Conservation (phyloP, 2,329 filamentous ascomycete genomes). For the Aspergillus hiratsukae region DNA sequence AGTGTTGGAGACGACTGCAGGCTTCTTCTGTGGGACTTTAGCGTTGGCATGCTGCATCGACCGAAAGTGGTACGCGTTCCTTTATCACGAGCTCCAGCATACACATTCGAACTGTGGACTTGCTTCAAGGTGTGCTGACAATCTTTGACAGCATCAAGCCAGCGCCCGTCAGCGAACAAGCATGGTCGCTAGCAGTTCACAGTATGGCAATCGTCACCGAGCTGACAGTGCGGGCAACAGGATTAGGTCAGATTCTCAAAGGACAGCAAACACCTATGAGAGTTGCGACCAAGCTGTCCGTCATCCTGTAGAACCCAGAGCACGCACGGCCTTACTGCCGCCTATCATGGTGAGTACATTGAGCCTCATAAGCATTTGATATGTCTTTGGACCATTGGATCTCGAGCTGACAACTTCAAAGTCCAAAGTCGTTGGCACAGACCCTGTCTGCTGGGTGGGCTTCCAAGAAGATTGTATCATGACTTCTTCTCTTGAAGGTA, state of each 20-base stretch:
- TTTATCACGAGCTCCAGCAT: background rate
- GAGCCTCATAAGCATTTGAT: background rate
- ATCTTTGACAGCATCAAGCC: conserved; percentile 26
- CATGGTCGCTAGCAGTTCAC: conserved; percentile 23
- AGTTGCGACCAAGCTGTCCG: conserved; percentile 58
- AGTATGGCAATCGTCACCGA: conserved; percentile 53
- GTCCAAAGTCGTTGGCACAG: conserved; percentile 78
- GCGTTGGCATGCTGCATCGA: conserved; percentile 88
- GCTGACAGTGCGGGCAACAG: conserved; percentile 58
- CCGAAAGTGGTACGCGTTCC: conserved; percentile 68
- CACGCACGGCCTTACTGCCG: conserved; percentile 77
- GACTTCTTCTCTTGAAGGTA: conserved; percentile 86
- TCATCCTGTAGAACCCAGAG: conserved; percentile 80
- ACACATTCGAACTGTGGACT: background rate
- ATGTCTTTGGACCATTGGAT: background rate
- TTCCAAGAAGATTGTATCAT: conserved; percentile 93
- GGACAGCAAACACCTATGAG: conserved; percentile 45
- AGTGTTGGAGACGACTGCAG: conserved; percentile 93
- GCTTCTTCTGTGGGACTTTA: conserved; percentile 94
- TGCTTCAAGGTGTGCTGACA: conserved; percentile 4
- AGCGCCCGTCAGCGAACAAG: conserved; percentile 38
- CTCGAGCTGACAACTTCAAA: conserved; percentile 32
- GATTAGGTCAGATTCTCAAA: conserved; percentile 66
- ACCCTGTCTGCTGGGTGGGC: conserved; percentile 84
- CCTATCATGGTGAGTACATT: conserved; percentile 70